Base-by-base conservation (phyloP, 2,329 filamentous ascomycete genomes). In the Scedosporium boydii region DNA sequence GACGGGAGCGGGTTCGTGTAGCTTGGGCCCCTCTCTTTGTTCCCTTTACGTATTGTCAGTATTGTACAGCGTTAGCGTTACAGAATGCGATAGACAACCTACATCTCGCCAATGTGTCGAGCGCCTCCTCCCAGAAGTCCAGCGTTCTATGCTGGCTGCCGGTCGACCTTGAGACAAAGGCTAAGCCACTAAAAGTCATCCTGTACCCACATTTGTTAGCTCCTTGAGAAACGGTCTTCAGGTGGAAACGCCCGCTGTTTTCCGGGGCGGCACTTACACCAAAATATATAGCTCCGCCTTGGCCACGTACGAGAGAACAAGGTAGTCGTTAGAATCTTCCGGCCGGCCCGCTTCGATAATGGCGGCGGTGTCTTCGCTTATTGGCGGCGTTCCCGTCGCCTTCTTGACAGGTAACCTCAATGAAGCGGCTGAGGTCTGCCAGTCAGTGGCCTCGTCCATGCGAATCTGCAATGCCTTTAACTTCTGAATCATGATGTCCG, bases 241-340 rank as follows among this genome's bases (percentile, higher is more conserved):
- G 18, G 21, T 46, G 7, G 41, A 46, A 14, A 14, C 21, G n/a
- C n/a, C 48, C 34, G 29, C 9, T 4, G 21, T 3, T 48, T 7
- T 48, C n/a, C 3, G 1, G 6, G 34, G 29, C 46, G 2, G n/a
- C 16, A 71, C 82, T 70, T 75, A 85, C 81, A 82, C 79, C 7
- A 85, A 71, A 6, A 81, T 77, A 62, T 78, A 82, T 14, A 84
- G 75, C 67, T 87, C 84, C 44, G 82, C 76, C 67, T 84, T 85
- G 63, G 79, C 84, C 73, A 87, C 78, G 58, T 86, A 84, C 4
- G 82, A 81, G 73, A 88, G 75, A 48, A 83, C 82, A 10, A 88
- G 72, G 64, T 80, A 85, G 64, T 87, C 85, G 48, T 74, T 74
- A 3, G 74, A 71, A 9, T 77, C 74, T 6, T 78, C 72, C 1